Base-by-base conservation (phyloP, 2,329 filamentous ascomycete species). In the Fonsecaea multimorphosa region DNA sequence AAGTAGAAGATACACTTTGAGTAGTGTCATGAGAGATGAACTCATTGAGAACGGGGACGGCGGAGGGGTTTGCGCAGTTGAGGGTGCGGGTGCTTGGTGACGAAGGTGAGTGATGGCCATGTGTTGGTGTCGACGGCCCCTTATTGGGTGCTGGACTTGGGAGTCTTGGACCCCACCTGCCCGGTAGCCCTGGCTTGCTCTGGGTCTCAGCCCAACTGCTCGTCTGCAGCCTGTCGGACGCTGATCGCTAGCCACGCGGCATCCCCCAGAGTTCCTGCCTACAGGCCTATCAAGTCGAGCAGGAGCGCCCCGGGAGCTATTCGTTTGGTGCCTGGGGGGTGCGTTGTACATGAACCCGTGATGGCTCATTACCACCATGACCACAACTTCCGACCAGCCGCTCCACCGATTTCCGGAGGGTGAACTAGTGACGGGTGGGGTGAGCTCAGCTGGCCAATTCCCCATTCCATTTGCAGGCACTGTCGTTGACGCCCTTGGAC, bases 71-170 rank as follows among this genome's bases (percentile, higher is more conserved):
- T 40, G 38, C 38, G 38, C 49, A 52, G 49, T 31, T 31, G n/a
- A n/a, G n/a, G n/a, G 22, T 14, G 49, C n/a, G 6, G 22, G 49
- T 16, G 22, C 19, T 31, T 52, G 24, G 24, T 27, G 22, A 27
- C 1, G 29, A 29, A 52, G 38, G 54, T 36, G 12, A 8, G 3
- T 27, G 24, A 58, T n/a, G 55, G 16, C 55, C 55, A 46, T 58
- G 55, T 44, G 55, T 12, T 32, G 36, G 34, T n/a, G 36, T 58
- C 36, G 55, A 58, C 14, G 14, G 34, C 27, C n/a, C 44, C 5
- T 58, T 31, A 58, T 58, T 58, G 56, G 56, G 38, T 19, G 38
- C 6, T 22, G 55, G n/a, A 29, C n/a, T n/a, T 16, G 29, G 29
- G 3, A 31, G 29, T 8, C 29, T 8, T 7, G 29, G 36, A 38